These are phyloP conservation scores for Closterium sp. DNA, from an alignment of 139 green algal species.

Conservation along the genomic window DNA sequence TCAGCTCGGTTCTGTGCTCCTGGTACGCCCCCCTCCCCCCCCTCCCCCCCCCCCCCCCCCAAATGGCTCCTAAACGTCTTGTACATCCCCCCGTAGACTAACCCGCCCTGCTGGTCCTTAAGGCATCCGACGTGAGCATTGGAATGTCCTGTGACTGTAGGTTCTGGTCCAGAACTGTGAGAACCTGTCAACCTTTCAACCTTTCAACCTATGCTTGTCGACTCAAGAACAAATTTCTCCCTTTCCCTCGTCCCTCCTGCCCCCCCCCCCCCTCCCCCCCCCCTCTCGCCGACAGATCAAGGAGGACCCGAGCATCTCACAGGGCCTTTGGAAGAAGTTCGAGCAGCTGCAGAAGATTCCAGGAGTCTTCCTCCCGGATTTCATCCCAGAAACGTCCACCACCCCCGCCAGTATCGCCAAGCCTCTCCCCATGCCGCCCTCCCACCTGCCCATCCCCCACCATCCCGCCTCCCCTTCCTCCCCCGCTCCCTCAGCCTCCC, in stretches of 20 bases:
- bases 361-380: slow-evolving; percentile 34
- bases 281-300: neutral
- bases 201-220: neutral
- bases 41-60: too few relatives aligned
- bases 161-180: neutral
- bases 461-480: neutral
- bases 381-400: slow-evolving; percentile 11
- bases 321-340: neutral
- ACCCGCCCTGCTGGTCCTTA: neutral
- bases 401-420: neutral
- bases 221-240: neutral
- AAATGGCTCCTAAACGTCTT: neutral
- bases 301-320: slow-evolving; percentile 3
- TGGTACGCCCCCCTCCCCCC: slow-evolving; percentile 2
- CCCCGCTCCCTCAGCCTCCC: neutral
- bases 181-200: neutral
- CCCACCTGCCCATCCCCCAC: neutral
- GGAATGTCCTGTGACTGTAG: too few relatives aligned
- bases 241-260: neutral
- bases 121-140: neutral
- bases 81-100: neutral
- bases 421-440: neutral
- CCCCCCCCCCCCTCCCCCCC: neutral
- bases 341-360: slow-evolving; percentile 31
- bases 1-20: slow-evolving; percentile 22